Base-by-base conservation (phyloP, 306 rosid species). In the Delonix regia region DNA sequence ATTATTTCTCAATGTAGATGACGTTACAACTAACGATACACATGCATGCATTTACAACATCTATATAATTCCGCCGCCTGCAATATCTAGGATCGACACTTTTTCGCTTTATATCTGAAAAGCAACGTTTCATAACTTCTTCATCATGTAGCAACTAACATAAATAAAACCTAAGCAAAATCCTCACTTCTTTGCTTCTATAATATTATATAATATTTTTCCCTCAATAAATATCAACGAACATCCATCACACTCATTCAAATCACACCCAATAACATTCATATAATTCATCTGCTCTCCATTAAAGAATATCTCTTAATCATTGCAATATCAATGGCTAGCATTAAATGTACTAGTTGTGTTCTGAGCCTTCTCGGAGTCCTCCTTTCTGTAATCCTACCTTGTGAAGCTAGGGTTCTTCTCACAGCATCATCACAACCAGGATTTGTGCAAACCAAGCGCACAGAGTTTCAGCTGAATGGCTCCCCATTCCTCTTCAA, bases 401-500 rank as follows among this genome's bases (percentile, higher is more conserved):
- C n/a, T 45, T 52, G 81, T 80, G 84, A 79, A 30, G 33, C 33
- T 30, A 30, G 33, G 33, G 33, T 4, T 30, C 4, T 30, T 4
- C 1, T 4, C 4, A 4, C 4, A 30, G 1, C 33, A 30, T 41
- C 74, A 66, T 9, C 28, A 21, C 67, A n/a, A n/a, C n/a, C 74
- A 14, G 80, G 53, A 11, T 87, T 87, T 80, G 89, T 85, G 51
- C 59, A 75, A 74, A 79, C 81, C 5, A 75, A 63, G 0, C 87
- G 84, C 49, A 71, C 83, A 36, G 83, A 76, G 10, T 81, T 88
- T 56, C 53, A 67, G 39, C 25, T 83, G 0, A 75, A 83, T 48
- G 83, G 79, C 0, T 74, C 81, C 3, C 80, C 88, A 0, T 88
- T 85, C 70, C 15, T 83, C 16, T 78, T 88, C 81, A 86, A 88